Evolutionary conservation across 345 rosid species (phyloP).

Genomic region (Lepidium sativum): DNA sequence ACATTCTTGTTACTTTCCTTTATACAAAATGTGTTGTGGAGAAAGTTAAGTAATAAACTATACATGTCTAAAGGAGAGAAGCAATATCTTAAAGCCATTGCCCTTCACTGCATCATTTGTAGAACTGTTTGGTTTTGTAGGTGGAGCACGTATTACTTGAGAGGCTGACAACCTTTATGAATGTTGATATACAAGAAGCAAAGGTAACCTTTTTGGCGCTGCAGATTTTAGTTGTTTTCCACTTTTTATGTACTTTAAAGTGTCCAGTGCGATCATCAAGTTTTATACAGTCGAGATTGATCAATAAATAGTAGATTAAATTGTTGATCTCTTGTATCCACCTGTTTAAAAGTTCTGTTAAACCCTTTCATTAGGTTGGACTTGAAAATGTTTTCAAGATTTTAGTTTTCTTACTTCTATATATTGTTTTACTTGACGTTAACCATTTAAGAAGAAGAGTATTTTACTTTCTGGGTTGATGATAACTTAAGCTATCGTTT

Average conservation of each 20-base stretch:
- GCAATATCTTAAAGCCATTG: neutral
- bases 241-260: neutral
- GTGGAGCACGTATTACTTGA: slow-evolving; percentile 74
- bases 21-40: neutral
- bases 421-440: neutral
- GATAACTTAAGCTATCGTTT: neutral
- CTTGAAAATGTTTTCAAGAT: neutral
- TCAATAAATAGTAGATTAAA: neutral
- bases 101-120: neutral
- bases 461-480: neutral
- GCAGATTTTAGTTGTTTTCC: neutral
- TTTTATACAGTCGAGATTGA: neutral
- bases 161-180: slow-evolving; percentile 52
- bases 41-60: neutral
- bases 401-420: neutral
- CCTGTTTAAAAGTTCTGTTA: neutral
- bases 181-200: slow-evolving; percentile 60
- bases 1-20: neutral
- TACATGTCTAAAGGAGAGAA: neutral
- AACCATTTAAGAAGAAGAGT: neutral
- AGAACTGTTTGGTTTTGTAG: slow-evolving; percentile 29
- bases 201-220: slow-evolving; percentile 38
- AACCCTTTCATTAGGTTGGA: neutral
- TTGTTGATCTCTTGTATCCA: neutral
- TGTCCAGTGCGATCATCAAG: neutral